phyloP scores from a whole-genome alignment of 768 basidiomycete species.

The Boletales sp. region DNA sequence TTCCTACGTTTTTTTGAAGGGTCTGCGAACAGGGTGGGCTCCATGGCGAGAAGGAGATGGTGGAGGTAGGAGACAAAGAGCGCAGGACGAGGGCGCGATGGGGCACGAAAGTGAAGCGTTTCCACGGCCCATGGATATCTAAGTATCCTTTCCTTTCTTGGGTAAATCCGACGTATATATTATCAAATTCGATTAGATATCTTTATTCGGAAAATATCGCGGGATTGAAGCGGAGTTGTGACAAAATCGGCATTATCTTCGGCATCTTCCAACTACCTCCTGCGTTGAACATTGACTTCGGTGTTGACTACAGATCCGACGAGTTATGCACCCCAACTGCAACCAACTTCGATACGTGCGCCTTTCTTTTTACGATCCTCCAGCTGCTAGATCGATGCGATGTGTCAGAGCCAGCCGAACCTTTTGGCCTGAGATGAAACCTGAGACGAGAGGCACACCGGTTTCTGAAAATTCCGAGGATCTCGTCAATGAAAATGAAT shows the following conservation, averaged over 20 bases:
- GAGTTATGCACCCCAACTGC: too few species aligned
- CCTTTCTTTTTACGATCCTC: slow-evolving; percentile 17
- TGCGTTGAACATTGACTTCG: slow-evolving; percentile 8
- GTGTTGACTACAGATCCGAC: too few species aligned
- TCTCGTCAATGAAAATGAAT: neutral
- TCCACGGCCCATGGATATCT: slow-evolving; percentile 14
- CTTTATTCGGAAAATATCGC: slow-evolving; percentile 16
- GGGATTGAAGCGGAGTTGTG: slow-evolving; percentile 17
- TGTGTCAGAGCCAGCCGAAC: neutral
- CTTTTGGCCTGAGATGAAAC: slow-evolving; percentile 7
- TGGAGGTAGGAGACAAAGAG: slow-evolving; percentile 7
- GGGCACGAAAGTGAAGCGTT: slow-evolving; percentile 8
- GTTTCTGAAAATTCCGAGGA: slow-evolving; percentile 11
- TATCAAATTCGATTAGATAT: slow-evolving; percentile 8
- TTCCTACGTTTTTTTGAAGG: slow-evolving; percentile 58
- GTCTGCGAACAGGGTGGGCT: slow-evolving; percentile 24
- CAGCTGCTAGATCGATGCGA: neutral
- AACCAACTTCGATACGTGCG: slow-evolving; percentile 2
- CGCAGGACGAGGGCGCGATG: slow-evolving; percentile 15
- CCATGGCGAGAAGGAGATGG: slow-evolving; percentile 15
- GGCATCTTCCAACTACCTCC: slow-evolving; percentile 6
- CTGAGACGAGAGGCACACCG: neutral
- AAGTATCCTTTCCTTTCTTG: slow-evolving; percentile 18
- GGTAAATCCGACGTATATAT: slow-evolving; percentile 15
- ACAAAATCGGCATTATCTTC: neutral